Evolutionary conservation across 2,329 filamentous ascomycete genomes (phyloP), one percentile per base, ranked within the genome.

Genomic region (Lecanicillium sp.): DNA sequence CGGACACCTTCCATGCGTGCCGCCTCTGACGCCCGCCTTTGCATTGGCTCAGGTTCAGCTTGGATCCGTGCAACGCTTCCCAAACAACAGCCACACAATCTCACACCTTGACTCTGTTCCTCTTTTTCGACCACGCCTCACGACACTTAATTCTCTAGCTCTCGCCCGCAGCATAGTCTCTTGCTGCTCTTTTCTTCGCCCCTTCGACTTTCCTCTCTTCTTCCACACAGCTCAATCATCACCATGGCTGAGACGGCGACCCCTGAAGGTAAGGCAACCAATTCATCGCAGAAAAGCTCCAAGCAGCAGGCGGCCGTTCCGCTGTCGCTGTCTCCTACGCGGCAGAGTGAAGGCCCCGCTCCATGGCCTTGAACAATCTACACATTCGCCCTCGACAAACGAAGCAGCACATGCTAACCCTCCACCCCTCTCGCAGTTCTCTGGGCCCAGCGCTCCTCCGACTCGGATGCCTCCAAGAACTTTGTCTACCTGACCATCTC

Each of bases 391-490:
- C n/a, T n/a, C n/a, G n/a, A n/a, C n/a, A n/a, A n/a, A n/a, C n/a
- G n/a, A n/a, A n/a, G n/a, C n/a, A n/a, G n/a, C n/a, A n/a, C n/a
- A n/a, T n/a, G n/a, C n/a, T n/a, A n/a, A n/a, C n/a, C n/a, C n/a
- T n/a, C n/a, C n/a, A n/a, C n/a, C n/a, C n/a, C n/a, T n/a, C n/a
- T n/a, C n/a, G n/a, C 22, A 97, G 92, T 98, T 54, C 84, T 88
- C 66, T 98, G 92, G 92, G 90, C 92, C 50, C 92, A 98, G 74
- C 89, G 92, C 73, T 97, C 90, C 33, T 92, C 82, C 58, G 71
- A 65, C 53, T 71, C 72, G 51, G 89, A 96, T 40, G 62, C 84
- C 41, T 75, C 81, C 62, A 94, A 89, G 74, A 98, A 98, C 77
- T 86, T 87, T 70, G 71, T 98, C 74, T 94, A 88, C 72, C 77